Percentiles rank a stretch among this genome's conserved stretches.
phyloP scores from a whole-genome alignment of 1,139 yeast species.

The Debaryomyces fabryi region DNA sequence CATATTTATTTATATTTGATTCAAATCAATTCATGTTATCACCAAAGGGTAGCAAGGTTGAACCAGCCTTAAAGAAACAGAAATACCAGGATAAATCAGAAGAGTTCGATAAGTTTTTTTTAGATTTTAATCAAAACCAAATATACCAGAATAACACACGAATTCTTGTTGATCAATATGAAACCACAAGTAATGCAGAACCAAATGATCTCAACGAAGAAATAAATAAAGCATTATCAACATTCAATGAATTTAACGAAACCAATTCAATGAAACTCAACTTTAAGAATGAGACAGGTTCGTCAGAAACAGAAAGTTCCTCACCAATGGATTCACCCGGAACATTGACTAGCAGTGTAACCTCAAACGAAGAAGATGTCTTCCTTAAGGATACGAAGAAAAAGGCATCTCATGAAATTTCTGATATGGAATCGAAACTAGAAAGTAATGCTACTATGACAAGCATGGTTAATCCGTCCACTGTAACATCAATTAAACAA shows the following conservation, averaged over 20 bases:
- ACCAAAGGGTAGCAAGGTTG: not conserved
- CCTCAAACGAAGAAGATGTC: conserved; percentile 9
- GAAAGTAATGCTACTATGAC: not conserved
- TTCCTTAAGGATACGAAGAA: not conserved
- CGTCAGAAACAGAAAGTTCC: conserved; percentile 12
- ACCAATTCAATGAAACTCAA: not conserved
- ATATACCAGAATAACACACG: not conserved
- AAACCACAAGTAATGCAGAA: not conserved
- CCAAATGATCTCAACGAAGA: conserved; percentile 22
- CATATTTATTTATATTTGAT: not conserved
- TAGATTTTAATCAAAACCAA: conserved; percentile 1
- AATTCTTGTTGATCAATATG: not conserved
- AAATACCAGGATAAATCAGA: conserved; percentile 3
- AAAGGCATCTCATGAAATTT: conserved; percentile 10
- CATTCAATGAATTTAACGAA: conserved; percentile 21
- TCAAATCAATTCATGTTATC: not conserved
- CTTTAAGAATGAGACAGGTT: not conserved
- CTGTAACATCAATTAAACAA: conserved; percentile 29
- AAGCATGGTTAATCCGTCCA: conserved; percentile 11
- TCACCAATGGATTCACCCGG: conserved; percentile 13
- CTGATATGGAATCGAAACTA: not conserved
- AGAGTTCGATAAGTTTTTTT: conserved; percentile 6
- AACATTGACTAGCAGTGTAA: conserved; percentile 7
- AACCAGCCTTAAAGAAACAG: conserved; percentile 6
- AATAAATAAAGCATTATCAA: conserved; percentile 23